A percentile compares a stretch with the other conserved stretches of the same genome.
Evolutionary conservation across 179 eudicot genomes (phyloP).

Genomic region (Camellia oleifera): DNA sequence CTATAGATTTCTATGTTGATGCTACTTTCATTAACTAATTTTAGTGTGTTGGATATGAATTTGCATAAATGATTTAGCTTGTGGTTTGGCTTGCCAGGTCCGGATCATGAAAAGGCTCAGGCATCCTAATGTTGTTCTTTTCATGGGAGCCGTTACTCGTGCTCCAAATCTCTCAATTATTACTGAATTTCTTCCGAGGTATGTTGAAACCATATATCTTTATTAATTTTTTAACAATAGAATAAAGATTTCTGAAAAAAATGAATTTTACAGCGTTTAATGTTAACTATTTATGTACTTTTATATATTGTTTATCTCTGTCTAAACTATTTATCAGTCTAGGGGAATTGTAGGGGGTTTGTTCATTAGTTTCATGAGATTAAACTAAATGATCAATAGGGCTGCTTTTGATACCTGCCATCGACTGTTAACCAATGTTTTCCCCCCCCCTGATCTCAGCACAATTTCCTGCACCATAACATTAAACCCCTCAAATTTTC

Average conservation of each 20-base stretch:
- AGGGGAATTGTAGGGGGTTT: neutral
- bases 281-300: neutral
- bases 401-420: neutral
- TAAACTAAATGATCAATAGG: neutral
- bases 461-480: neutral
- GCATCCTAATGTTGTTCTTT: constrained; percentile 93
- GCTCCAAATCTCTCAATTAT: constrained; percentile 89
- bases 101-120: constrained; percentile 84
- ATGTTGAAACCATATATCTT: constrained; percentile 20
- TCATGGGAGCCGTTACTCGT: constrained; percentile 97
- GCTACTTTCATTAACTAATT: neutral
- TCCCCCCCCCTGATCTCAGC: neutral
- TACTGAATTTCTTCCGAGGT: constrained; percentile 98
- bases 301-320: neutral
- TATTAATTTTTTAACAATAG: neutral
- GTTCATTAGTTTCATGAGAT: neutral
- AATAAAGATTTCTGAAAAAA: neutral
- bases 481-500: neutral
- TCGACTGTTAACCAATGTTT: neutral
- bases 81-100: constrained; percentile 46
- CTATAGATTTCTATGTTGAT: neutral
- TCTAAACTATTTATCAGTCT: neutral
- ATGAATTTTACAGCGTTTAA: constrained; percentile 3
- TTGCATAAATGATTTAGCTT: constrained; percentile 1
- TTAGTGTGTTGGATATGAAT: neutral